Conservation (phyloP, 306 rosid species). For the Castanea crenata region DNA sequence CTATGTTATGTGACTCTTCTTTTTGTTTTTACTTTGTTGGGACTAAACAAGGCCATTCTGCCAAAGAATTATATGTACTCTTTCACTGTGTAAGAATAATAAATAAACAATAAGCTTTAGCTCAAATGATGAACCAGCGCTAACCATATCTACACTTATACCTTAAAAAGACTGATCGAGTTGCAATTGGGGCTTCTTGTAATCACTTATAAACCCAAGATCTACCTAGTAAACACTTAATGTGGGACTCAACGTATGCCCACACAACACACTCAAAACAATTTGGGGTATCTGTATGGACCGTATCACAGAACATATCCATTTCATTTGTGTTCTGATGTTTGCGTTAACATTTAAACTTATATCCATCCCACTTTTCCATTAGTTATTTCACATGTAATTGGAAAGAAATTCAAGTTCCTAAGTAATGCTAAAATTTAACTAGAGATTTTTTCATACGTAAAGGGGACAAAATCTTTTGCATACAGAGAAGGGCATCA, state of each 20-base stretch:
- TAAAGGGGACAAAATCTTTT: background rate
- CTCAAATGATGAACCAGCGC: background rate
- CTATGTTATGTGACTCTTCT: constrained; percentile 2
- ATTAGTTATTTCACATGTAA: background rate
- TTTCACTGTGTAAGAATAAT: background rate
- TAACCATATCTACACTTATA: no score
- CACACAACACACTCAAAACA: no score
- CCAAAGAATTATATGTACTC: constrained; percentile 40
- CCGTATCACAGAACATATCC: no score
- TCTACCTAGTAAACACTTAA: no score
- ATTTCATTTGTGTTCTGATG: no score
- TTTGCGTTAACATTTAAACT: no score
- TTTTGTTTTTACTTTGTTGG: constrained; percentile 38
- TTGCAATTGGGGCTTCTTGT: no score
- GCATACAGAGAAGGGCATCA: background rate
- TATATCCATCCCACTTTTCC: no score
- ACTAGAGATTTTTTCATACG: background rate
- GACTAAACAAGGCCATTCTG: constrained; percentile 65
- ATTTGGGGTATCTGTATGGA: no score
- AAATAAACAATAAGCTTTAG: background rate
- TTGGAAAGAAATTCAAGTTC: background rate
- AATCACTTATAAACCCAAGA: no score
- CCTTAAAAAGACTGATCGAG: no score
- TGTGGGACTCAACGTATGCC: no score
- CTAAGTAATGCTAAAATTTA: background rate